Evolutionary conservation across 2,329 filamentous ascomycete species (phyloP).

Genomic region (Colletotrichum sp.): DNA sequence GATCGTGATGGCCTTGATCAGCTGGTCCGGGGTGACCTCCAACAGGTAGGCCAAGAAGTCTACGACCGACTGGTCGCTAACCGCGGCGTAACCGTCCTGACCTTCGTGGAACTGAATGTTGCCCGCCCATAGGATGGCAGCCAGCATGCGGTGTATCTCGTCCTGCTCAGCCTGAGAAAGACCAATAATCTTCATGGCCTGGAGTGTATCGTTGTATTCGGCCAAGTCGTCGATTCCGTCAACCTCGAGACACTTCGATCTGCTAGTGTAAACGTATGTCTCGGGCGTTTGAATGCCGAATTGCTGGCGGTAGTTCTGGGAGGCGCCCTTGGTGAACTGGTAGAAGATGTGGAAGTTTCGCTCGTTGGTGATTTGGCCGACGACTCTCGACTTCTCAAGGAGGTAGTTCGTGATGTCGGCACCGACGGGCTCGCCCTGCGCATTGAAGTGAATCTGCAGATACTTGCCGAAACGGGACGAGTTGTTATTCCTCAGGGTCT

Average conservation of each 20-base stretch:
- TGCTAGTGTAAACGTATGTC: constrained; percentile 91
- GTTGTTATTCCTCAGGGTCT: constrained; percentile 98
- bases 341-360: constrained; percentile 99
- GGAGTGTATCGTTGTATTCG: constrained; percentile 87
- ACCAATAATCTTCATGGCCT: constrained; percentile 95
- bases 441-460: constrained; percentile 94
- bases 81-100: constrained; percentile 84
- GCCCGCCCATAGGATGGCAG: constrained; percentile 90
- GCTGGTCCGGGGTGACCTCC: constrained; percentile 80
- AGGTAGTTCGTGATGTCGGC: constrained; percentile 99
- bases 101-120: constrained; percentile 93
- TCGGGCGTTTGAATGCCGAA: constrained; percentile 92
- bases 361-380: constrained; percentile 93
- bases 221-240: constrained; percentile 90
- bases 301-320: constrained; percentile 82
- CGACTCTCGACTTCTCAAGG: constrained; percentile 92
- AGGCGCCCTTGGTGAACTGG: constrained; percentile 95
- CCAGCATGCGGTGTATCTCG: constrained; percentile 93
- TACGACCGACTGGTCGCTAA: constrained; percentile 87
- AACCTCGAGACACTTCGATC: constrained; percentile 93
- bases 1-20: constrained; percentile 88
- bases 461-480: constrained; percentile 99
- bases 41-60: constrained; percentile 94
- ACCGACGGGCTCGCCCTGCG: constrained; percentile 87
- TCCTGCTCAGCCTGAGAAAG: constrained; percentile 89